phyloP scores from a whole-genome alignment of 2,329 filamentous ascomycete species.

The Emericellopsis cladophorae region DNA sequence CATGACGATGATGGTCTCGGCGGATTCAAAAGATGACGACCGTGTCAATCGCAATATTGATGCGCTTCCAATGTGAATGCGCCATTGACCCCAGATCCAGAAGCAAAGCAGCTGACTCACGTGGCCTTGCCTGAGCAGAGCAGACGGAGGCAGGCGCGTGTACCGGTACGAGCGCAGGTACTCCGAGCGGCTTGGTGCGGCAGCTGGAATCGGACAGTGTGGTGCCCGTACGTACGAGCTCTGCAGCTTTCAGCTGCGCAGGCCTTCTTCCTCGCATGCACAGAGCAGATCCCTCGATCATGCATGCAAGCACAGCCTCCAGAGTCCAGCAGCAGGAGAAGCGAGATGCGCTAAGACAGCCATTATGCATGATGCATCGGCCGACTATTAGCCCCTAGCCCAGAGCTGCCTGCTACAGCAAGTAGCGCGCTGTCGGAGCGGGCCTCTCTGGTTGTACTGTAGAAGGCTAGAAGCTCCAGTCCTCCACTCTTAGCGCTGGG shows the following conservation, averaged over 20 bases:
- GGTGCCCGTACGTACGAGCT: background rate
- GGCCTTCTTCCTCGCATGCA: background rate
- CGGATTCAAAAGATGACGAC: too few relatives aligned
- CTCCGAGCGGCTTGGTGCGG: background rate
- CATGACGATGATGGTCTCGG: too few relatives aligned
- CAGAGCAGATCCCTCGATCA: background rate
- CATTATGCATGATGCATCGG: background rate
- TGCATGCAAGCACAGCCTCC: background rate
- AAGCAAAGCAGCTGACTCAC: too few relatives aligned
- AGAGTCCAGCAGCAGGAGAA: too few relatives aligned
- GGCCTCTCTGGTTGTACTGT: too few relatives aligned
- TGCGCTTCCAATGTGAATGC: too few relatives aligned
- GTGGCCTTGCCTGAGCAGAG: too few relatives aligned
- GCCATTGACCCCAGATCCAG: too few relatives aligned
- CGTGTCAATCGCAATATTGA: too few relatives aligned
- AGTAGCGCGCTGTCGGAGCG: too few relatives aligned
- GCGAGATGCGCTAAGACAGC: background rate
- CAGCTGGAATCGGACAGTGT: background rate
- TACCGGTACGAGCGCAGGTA: background rate
- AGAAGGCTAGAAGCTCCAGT: too few relatives aligned
- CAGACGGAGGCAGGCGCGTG: background rate
- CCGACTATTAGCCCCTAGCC: background rate
- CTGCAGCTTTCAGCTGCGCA: slow-evolving; percentile 3
- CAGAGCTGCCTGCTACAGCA: background rate
- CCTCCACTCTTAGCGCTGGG: too few relatives aligned